phyloP scores from a whole-genome alignment of 305 asterid genomes.

The Striga hermonthica region DNA sequence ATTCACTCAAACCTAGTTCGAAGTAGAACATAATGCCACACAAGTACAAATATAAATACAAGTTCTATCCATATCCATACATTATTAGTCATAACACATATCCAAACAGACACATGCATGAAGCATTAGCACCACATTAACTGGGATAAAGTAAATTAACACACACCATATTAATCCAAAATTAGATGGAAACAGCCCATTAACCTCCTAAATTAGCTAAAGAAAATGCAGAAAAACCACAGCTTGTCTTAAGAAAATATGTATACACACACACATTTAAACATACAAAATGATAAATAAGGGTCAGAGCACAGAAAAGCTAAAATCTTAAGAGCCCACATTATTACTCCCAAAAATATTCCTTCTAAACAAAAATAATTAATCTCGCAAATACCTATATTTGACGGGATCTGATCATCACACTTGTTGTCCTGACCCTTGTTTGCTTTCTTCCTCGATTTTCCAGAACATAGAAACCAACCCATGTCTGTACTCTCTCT shows the following conservation, averaged over 20 bases:
- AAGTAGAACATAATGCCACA: not conserved
- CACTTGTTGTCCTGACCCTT: constrained; percentile 38
- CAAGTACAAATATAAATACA: not conserved
- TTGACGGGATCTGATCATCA: constrained; percentile 68
- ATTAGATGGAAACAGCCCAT: not conserved
- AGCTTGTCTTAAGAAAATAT: not conserved
- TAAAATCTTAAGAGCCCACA: constrained; percentile 21
- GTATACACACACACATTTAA: too few relatives aligned
- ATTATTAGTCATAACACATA: too few relatives aligned
- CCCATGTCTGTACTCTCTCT: constrained; percentile 43
- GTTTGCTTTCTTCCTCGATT: constrained; percentile 52
- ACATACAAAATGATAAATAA: too few relatives aligned
- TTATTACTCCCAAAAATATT: not conserved
- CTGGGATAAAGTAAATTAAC: not conserved
- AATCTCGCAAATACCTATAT: constrained; percentile 36
- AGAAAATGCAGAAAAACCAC: not conserved
- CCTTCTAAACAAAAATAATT: not conserved
- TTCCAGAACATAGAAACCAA: constrained; percentile 62
- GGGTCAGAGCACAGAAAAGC: not conserved
- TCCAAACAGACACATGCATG: too few relatives aligned
- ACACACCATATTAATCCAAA: not conserved
- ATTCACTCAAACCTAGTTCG: not conserved
- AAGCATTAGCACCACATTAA: not conserved
- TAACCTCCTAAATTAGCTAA: not conserved
- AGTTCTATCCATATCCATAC: not conserved